These are phyloP conservation scores for Paecilomyces fulvus DNA, from an alignment of 2,329 filamentous ascomycete species.

Conservation along the genomic window DNA sequence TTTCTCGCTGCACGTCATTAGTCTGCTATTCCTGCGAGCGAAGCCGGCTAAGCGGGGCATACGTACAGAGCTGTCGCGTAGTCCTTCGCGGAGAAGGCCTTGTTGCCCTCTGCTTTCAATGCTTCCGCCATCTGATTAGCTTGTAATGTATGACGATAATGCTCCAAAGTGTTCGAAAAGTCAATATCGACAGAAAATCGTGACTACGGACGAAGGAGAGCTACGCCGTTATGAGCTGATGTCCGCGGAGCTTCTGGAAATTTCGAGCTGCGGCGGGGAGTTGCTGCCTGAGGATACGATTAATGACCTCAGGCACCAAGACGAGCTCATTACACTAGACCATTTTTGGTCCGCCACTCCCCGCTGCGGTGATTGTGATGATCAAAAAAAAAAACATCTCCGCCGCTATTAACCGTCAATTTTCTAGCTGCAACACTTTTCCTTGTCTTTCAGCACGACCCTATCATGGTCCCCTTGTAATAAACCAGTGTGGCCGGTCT, in stretches of 20 bases:
- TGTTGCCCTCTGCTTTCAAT: conserved; percentile 97
- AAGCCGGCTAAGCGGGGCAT: conserved; percentile 12
- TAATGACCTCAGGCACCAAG: neutral
- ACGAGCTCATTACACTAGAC: neutral
- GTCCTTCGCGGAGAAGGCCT: conserved; percentile 95
- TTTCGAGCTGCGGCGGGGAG: conserved; percentile 26
- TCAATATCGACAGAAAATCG: conserved; percentile 6
- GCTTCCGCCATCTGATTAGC: conserved; percentile 56
- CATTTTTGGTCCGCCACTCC: neutral
- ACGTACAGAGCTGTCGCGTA: conserved; percentile 91
- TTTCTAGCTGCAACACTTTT: neutral
- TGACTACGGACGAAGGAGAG: conserved; percentile 3
- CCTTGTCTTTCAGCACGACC: neutral
- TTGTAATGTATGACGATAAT: neutral
- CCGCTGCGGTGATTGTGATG: neutral
- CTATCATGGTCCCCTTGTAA: neutral
- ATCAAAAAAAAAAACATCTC: neutral
- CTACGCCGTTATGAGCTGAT: conserved; percentile 14
- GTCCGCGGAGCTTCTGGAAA: conserved; percentile 35
- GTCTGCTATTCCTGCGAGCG: conserved; percentile 5
- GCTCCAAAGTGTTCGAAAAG: neutral
- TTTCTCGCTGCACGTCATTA: conserved; percentile 60
- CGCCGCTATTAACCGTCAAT: neutral
- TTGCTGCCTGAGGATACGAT: conserved; percentile 13
- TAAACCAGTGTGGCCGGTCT: neutral